Evolutionary conservation across 106 monocot genomes (phyloP).

Genomic region (Apostasia ramifera): DNA sequence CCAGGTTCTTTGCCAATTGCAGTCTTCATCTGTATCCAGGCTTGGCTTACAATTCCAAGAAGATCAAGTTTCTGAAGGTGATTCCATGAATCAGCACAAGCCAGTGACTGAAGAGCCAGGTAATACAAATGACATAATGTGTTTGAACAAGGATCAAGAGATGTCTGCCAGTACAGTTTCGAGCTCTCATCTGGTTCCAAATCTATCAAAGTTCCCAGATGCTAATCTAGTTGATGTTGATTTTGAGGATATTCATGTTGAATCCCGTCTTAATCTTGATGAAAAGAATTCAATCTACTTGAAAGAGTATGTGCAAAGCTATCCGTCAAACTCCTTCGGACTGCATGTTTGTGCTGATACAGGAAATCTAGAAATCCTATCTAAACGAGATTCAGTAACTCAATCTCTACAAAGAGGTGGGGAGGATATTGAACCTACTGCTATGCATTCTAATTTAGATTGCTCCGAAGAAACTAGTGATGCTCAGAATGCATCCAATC

Average conservation of each 20-base stretch:
- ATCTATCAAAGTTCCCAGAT: not conserved
- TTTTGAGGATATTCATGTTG: not conserved
- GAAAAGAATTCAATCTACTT: not conserved
- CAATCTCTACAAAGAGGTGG: slow-evolving; percentile 6
- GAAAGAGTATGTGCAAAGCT: not conserved
- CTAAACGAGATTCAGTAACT: slow-evolving; percentile 10
- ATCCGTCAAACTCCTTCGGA: not conserved
- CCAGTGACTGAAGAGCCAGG: not conserved
- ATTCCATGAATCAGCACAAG: not conserved
- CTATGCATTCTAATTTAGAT: slow-evolving; percentile 14
- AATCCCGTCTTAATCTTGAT: not conserved
- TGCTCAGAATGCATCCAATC: not conserved
- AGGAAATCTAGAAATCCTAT: not conserved
- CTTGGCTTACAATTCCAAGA: slow-evolving; percentile 4
- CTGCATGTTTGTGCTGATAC: not conserved
- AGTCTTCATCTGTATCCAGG: not conserved
- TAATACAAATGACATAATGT: not conserved
- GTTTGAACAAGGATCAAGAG: not conserved
- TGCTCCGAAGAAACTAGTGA: slow-evolving; percentile 2
- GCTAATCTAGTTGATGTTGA: not conserved
- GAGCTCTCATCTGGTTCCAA: not conserved
- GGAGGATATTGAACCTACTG: slow-evolving; percentile 10
- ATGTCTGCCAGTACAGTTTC: no score
- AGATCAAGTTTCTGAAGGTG: slow-evolving; percentile 1
- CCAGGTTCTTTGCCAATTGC: not conserved